Conservation (phyloP, 306 rosid genomes). For the Elaeagnus macrophylla region DNA sequence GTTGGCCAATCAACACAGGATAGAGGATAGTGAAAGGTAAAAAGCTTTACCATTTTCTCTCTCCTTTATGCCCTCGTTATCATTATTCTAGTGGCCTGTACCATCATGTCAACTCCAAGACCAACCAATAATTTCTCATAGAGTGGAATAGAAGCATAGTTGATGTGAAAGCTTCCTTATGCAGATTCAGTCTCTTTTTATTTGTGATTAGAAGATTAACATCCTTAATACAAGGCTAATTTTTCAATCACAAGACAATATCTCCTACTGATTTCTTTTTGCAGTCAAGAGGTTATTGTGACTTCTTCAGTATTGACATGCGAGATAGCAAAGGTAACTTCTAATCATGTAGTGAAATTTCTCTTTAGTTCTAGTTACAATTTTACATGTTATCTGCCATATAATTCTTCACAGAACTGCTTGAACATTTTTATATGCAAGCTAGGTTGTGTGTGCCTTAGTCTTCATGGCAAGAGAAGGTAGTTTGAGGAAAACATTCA, state of each 20-base stretch:
- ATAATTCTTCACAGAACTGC: constrained; percentile 8
- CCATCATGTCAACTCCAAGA: no score
- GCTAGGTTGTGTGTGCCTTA: constrained; percentile 62
- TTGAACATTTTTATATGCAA: constrained; percentile 16
- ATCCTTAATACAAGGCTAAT: constrained; percentile 7
- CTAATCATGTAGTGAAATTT: constrained; percentile 13
- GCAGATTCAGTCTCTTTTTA: constrained; percentile 5
- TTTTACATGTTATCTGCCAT: not conserved
- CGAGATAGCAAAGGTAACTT: constrained; percentile 73
- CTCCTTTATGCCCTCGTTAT: no score
- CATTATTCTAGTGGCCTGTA: no score
- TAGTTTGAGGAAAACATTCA: constrained; percentile 46
- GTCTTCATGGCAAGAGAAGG: constrained; percentile 78
- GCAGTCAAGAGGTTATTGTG: constrained; percentile 85
- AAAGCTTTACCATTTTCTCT: no score
- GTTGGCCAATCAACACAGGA: no score
- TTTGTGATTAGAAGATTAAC: constrained; percentile 4
- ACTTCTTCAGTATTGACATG: constrained; percentile 86
- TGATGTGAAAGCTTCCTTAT: not conserved
- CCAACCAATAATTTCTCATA: no score
- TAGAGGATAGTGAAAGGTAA: no score
- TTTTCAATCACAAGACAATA: constrained; percentile 12
- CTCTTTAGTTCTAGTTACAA: not conserved
- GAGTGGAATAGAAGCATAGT: no score
- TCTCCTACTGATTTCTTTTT: constrained; percentile 13